Base-by-base conservation (phyloP, 2,329 filamentous ascomycete species). In the Penicillium psychrosexuale region DNA sequence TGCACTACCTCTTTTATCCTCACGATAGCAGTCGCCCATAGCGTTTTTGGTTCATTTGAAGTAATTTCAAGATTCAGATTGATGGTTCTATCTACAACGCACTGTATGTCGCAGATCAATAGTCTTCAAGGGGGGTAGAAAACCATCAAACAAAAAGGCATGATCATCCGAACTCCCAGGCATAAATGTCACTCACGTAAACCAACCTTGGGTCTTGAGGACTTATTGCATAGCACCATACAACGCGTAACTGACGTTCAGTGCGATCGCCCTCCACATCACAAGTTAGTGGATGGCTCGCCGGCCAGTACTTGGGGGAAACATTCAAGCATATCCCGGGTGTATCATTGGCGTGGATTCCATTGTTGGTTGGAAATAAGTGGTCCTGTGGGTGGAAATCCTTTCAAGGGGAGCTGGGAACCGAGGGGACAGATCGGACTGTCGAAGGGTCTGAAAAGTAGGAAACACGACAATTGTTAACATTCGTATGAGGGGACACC, bases 401-500 rank as follows among this genome's bases (percentile, higher is more conserved):
- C 33, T 37, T 58, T 65, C 63, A 65, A 40, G 63, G 61, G 13
- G 54, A 49, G 36, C 31, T 56, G 12, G 63, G 63, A 17, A 62
- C 59, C 34, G 62, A 61, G 17, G 62, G 61, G 8, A 62, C 47
- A 27, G 57, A 56, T 19, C 60, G 59, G 28, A 60, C 48, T 33
- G 59, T 58, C 13, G 51, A 15, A 40, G 58, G 51, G 60, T 60
- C 61, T 65, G 57, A 8, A 56, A 28, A 8, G 24, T 34, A 45
- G 33, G 53, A 33, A 50, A 53, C 5, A 44, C 11, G 24, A 8
- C 45, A 60, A 47, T 24, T 2, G 58, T 65, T 61, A 65, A 64
- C 51, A 56, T 49, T 45, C 39, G 44, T 42, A 24, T 31, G 27
- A 15, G 39, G 30, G 17, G 15, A 34, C 19, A 2, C 40, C 28